Percentiles rank a stretch among this genome's conserved stretches.
These are phyloP conservation scores for Pseudohalonectria lignicola DNA, from an alignment of 2,329 filamentous ascomycete genomes.

Conservation along the genomic window DNA sequence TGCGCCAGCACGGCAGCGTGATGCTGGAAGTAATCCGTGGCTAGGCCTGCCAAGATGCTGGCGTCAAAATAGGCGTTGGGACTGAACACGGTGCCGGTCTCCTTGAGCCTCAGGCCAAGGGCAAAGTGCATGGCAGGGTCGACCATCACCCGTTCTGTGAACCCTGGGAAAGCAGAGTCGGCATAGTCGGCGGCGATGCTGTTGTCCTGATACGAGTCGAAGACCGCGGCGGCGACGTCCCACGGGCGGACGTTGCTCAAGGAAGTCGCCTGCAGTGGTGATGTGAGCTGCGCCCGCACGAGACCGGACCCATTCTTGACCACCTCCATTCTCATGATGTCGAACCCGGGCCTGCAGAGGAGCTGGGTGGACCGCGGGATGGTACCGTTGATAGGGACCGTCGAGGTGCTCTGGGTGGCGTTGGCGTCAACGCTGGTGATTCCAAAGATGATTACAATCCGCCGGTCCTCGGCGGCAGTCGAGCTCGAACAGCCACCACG, in stretches of 20 bases:
- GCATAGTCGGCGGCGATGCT: conserved; percentile 5
- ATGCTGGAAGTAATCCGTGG: conserved; percentile 20
- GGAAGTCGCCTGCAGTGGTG: neutral
- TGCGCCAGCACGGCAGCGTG: conserved; percentile 21
- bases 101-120: conserved; percentile 14
- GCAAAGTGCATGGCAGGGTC: conserved; percentile 22
- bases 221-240: conserved; percentile 14
- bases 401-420: neutral
- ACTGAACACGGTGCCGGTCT: conserved; percentile 7
- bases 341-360: conserved; percentile 16
- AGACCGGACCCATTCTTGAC: conserved; percentile 11
- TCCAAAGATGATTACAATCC: conserved; percentile 14
- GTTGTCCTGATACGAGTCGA: conserved; percentile 9
- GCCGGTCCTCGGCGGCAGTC: conserved; percentile 7
- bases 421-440: conserved; percentile 8
- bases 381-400: conserved; percentile 8
- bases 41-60: conserved; percentile 13
- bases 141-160: conserved; percentile 12
- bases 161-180: conserved; percentile 13
- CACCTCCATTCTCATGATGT: conserved; percentile 11
- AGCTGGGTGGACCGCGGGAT: conserved; percentile 14
- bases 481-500: conserved; percentile 11
- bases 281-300: conserved; percentile 8
- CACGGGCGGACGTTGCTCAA: conserved; percentile 12
- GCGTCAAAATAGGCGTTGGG: conserved; percentile 14